Conservation (phyloP, 768 basidiomycete genomes). For the Naganishia kalamii region DNA sequence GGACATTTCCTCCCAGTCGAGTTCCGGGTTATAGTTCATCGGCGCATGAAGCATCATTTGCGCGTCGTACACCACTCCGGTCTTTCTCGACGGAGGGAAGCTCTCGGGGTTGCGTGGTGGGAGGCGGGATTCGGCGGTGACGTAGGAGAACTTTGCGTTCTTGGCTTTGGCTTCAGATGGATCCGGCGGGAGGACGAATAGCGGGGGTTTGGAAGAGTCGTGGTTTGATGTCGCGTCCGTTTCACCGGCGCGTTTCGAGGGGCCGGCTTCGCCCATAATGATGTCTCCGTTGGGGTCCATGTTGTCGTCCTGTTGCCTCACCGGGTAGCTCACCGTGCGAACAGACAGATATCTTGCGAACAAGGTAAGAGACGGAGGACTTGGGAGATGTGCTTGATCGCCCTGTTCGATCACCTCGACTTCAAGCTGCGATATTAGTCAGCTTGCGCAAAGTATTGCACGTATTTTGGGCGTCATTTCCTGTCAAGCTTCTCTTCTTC, state of each 20-base stretch:
- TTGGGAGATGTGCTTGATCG: not conserved
- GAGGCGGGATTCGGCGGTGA: not conserved
- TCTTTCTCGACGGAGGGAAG: conserved; percentile 35
- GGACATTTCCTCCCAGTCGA: not conserved
- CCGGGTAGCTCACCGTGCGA: not conserved
- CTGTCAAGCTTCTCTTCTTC: no score
- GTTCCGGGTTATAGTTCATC: conserved; percentile 35
- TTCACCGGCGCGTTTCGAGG: not conserved
- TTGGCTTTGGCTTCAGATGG: conserved; percentile 8
- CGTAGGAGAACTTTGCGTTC: not conserved
- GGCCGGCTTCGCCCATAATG: not conserved
- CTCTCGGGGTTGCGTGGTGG: not conserved
- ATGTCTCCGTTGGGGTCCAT: not conserved
- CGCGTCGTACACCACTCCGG: conserved; percentile 78
- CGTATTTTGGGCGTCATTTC: no score
- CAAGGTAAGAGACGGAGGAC: not conserved
- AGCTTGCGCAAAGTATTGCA: no score
- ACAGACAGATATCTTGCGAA: not conserved
- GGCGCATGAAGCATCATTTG: conserved; percentile 81
- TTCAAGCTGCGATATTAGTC: no score
- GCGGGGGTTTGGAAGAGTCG: not conserved
- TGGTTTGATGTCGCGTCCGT: not conserved
- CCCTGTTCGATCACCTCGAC: no score
- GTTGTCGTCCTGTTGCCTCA: not conserved
- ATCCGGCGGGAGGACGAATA: not conserved